These are phyloP conservation scores for Botrytis medusae DNA, from an alignment of 2,329 filamentous ascomycete genomes.

Conservation along the genomic window DNA sequence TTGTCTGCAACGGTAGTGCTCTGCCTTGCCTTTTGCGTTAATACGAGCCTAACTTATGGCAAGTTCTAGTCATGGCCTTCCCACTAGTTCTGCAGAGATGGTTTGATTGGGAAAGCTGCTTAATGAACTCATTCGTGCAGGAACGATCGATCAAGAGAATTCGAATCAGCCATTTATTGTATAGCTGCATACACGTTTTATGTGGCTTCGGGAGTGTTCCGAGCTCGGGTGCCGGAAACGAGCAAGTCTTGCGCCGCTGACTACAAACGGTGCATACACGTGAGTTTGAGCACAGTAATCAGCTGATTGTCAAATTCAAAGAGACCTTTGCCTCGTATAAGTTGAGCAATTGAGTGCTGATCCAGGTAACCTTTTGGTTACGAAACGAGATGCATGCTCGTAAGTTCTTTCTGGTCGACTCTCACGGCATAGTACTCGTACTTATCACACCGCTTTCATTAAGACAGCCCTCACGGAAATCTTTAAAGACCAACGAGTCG, in stretches of 20 bases:
- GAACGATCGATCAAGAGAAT: neutral
- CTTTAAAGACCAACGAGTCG: neutral
- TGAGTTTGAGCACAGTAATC: neutral
- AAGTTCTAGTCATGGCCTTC: neutral
- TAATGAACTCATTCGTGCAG: neutral
- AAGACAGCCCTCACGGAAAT: neutral
- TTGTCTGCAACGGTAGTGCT: neutral
- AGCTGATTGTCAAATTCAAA: neutral
- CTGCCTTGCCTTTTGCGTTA: neutral
- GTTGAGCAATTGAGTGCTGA: neutral
- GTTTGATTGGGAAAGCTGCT: neutral
- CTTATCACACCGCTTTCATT: neutral
- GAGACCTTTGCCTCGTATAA: neutral
- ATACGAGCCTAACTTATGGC: neutral
- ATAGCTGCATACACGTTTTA: neutral
- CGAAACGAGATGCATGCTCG: neutral
- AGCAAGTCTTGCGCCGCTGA: neutral
- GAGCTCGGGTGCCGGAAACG: neutral
- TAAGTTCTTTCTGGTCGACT: neutral
- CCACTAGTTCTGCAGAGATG: neutral
- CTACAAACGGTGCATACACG: neutral
- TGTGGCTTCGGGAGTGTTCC: neutral
- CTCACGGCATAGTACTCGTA: neutral
- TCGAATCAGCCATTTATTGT: neutral
- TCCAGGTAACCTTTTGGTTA: neutral